Conservation (phyloP, 495 filamentous ascomycete species). For the Melanomma pulvis-pyrius region DNA sequence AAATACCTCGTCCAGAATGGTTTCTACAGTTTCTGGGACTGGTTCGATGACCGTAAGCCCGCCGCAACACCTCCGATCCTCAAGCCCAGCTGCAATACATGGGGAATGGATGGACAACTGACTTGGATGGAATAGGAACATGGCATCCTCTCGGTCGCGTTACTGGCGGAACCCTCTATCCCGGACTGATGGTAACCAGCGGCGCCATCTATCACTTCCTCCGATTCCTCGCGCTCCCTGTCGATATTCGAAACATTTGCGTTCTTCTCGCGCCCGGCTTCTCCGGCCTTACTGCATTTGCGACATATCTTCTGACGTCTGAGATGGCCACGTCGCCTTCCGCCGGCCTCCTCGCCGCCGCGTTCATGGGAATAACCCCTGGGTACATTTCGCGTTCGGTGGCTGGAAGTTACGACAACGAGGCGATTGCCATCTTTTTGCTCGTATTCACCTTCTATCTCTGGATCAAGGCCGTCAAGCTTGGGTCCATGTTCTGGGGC, state of each 20-base stretch:
- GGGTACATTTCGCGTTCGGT: slow-evolving; percentile 98
- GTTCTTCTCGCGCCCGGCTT: slow-evolving; percentile 94
- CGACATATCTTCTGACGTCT: slow-evolving; percentile 92
- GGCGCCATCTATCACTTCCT: slow-evolving; percentile 95
- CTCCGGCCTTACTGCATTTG: slow-evolving; percentile 91
- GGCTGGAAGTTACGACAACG: slow-evolving; percentile 98
- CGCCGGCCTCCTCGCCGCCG: slow-evolving; percentile 89
- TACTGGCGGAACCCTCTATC: slow-evolving; percentile 97
- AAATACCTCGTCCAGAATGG: slow-evolving; percentile 96
- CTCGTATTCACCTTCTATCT: slow-evolving; percentile 98
- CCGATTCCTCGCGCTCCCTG: slow-evolving; percentile 85
- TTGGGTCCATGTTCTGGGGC: slow-evolving; percentile 94
- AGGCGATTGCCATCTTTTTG: slow-evolving; percentile 98
- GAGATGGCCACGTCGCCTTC: slow-evolving; percentile 93
- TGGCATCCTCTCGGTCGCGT: slow-evolving; percentile 99
- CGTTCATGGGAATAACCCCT: slow-evolving; percentile 96
- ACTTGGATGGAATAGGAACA: slow-evolving; percentile 63
- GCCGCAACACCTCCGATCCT: neutral
- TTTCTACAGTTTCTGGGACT: slow-evolving; percentile 99
- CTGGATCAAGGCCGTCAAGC: slow-evolving; percentile 98
- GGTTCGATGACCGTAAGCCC: slow-evolving; percentile 94
- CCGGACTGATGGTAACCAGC: slow-evolving; percentile 98
- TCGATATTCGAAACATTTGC: slow-evolving; percentile 99
- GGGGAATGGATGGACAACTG: slow-evolving; percentile 13
- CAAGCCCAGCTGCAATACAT: neutral